These are phyloP conservation scores for Daldinia concentrica DNA, from an alignment of 495 filamentous ascomycete genomes.

Conservation along the genomic window DNA sequence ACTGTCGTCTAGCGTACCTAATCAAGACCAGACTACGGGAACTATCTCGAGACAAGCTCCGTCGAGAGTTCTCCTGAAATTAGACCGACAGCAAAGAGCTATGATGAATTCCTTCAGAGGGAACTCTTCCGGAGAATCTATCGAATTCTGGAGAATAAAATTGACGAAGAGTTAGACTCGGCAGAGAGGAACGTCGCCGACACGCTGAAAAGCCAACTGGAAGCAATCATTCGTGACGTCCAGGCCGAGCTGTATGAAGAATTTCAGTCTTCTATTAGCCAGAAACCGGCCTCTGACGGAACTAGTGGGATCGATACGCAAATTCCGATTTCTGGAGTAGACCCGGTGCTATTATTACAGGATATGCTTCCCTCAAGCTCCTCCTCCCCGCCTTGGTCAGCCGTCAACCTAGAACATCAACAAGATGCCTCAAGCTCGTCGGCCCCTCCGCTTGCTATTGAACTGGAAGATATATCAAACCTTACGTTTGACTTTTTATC, in stretches of 20 bases:
- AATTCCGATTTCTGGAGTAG: neutral
- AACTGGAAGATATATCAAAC: neutral
- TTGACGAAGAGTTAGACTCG: slow-evolving; percentile 12
- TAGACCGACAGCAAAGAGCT: neutral
- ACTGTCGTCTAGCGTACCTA: neutral
- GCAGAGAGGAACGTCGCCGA: slow-evolving; percentile 1
- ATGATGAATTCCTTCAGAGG: neutral
- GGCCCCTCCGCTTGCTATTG: neutral
- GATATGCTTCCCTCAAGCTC: neutral
- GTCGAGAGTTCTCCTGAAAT: neutral
- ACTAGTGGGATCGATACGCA: neutral
- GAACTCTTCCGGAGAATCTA: slow-evolving; percentile 17
- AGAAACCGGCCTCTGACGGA: neutral
- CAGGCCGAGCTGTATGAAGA: neutral
- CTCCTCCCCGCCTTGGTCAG: neutral
- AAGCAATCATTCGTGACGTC: neutral
- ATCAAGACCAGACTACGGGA: neutral
- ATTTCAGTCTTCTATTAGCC: neutral
- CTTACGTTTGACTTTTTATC: neutral
- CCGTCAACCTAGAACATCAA: neutral
- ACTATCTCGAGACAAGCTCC: neutral
- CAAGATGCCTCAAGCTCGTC: neutral
- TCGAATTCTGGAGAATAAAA: slow-evolving; percentile 9
- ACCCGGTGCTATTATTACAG: neutral
- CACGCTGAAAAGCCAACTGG: neutral